Evolutionary conservation across 768 basidiomycete species (phyloP), one percentile per base, ranked within the genome.

Genomic region (Pleurotus sapidus): DNA sequence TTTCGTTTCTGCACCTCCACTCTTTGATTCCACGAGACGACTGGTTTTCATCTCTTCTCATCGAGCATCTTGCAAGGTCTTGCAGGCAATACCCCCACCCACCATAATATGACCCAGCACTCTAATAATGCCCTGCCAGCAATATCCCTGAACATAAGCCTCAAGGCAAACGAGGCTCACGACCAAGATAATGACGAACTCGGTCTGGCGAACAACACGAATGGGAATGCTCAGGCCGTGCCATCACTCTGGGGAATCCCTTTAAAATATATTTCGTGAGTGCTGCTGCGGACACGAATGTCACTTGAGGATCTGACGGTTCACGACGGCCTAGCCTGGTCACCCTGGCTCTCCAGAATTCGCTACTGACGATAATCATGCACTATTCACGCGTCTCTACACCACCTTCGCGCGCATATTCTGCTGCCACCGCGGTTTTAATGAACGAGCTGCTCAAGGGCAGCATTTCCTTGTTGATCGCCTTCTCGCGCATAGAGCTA

Each of bases 391-490:
- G 95, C 61, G 87, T 92, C 53, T 88, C 90, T 8, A 83, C 86
- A 15, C 78, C 91, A 2, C 83, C 90, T 0, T 84, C 87, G 55
- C 79, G 82, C 55, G 79, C 87, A 2, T 98, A 98, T 71, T 95
- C 91, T 37, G 91, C 96, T n/a, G 93, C 93, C 11, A 85, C 91
- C 5, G 95, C 95, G 49, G 95, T 98, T 25, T 82, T 98, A 37
- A 81, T 97, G 74, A 95, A 91, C 74, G 96, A 98, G 73, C 82
- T 98, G 46, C 78, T 98, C 62, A 98, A 98, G 72, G 92, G 93
- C 54, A 74, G 80, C 46, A 94, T 98, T 64, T 97, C 95, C 5
- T 75, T 95, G 57, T 66, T 81, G 54, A 89, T 98, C 67, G 96
- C 96, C n/a, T 87, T 87, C 67, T 64, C 75, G 25, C 82, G 88